Conservation (phyloP, 164 flowering plant genomes). For the Tinospora cordifolia region DNA sequence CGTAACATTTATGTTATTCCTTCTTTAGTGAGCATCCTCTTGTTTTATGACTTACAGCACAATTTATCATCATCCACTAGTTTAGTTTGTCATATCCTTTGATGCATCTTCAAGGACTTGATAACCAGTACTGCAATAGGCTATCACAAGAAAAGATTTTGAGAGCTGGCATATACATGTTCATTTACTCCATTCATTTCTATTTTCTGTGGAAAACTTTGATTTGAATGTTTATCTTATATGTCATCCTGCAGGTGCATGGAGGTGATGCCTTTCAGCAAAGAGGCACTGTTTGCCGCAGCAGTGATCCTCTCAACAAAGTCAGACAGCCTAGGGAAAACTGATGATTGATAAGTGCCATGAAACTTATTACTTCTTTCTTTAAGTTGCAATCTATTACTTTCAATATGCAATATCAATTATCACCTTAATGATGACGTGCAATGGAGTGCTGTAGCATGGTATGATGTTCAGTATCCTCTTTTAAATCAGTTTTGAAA, state of each 20-base stretch:
- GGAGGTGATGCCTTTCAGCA: conserved; percentile 40
- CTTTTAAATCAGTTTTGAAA: not conserved
- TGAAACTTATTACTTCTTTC: not conserved
- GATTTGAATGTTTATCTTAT: not conserved
- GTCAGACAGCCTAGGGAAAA: conserved; percentile 18
- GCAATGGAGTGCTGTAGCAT: not conserved
- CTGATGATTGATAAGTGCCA: not conserved
- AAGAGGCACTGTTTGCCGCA: conserved; percentile 68
- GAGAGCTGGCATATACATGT: not conserved
- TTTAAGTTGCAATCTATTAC: not conserved
- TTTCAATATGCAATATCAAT: not conserved
- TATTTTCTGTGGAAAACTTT: not conserved
- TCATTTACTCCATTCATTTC: too few relatives aligned
- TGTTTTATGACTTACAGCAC: too few relatives aligned
- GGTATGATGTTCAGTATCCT: not conserved
- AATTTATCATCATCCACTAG: too few relatives aligned
- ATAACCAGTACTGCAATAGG: not conserved
- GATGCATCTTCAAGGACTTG: not conserved
- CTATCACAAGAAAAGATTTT: not conserved
- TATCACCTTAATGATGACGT: not conserved
- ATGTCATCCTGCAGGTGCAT: conserved; percentile 33
- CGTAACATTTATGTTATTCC: too few relatives aligned
- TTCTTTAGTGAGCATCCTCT: too few relatives aligned
- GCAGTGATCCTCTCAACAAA: conserved; percentile 38
- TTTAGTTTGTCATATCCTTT: too few relatives aligned